Conservation (phyloP, 2,329 filamentous ascomycete genomes). For the Aspergillus phoenicis region DNA sequence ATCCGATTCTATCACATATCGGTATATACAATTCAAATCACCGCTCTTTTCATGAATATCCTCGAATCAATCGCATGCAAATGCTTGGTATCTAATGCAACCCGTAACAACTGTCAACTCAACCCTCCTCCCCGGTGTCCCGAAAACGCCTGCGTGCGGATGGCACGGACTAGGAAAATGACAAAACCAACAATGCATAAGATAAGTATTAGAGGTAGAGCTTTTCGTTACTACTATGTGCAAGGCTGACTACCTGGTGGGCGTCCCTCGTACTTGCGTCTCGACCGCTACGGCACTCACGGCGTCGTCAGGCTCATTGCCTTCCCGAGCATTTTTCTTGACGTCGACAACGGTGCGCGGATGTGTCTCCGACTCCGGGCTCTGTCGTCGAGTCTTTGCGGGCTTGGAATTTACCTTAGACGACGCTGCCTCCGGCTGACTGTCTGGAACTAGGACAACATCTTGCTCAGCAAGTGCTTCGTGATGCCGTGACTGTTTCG, state of each 20-base stretch:
- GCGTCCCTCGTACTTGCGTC: constrained; percentile 32
- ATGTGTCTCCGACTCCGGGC: background rate
- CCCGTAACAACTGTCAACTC: constrained; percentile 8
- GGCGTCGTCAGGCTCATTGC: background rate
- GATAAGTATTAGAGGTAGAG: background rate
- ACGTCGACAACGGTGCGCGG: background rate
- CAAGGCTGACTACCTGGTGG: constrained; percentile 16
- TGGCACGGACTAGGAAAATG: background rate
- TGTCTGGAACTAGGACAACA: constrained; percentile 33
- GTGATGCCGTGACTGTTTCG: background rate
- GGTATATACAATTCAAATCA: background rate
- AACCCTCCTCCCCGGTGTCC: background rate
- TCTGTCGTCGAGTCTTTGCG: background rate
- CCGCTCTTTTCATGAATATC: background rate
- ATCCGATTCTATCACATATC: background rate
- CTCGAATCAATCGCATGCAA: constrained; percentile 12
- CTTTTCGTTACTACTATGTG: constrained; percentile 6
- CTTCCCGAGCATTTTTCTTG: background rate
- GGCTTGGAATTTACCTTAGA: background rate
- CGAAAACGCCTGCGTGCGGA: constrained; percentile 2
- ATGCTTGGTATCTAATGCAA: constrained; percentile 29
- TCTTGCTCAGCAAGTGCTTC: constrained; percentile 7
- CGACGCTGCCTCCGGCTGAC: constrained; percentile 26
- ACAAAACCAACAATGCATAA: constrained; percentile 13
- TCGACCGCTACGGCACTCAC: constrained; percentile 14